phyloP scores from a whole-genome alignment of 345 rosid species.

The Corchorus capsularis region DNA sequence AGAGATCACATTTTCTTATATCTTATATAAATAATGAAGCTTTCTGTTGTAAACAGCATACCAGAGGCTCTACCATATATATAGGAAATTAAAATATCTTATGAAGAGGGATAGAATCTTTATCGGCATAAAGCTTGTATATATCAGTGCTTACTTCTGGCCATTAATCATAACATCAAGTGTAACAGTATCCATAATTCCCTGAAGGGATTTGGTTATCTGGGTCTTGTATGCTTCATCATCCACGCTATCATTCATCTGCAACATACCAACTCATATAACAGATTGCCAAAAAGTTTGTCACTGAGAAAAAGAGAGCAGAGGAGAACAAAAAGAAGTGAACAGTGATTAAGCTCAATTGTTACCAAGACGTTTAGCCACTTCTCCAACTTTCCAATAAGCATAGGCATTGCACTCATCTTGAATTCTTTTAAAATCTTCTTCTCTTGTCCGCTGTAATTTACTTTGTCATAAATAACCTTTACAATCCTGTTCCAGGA shows the following conservation, averaged over 20 bases:
- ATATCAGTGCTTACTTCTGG: conserved; percentile 59
- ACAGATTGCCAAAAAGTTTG: background rate
- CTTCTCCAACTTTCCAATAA: conserved; percentile 72
- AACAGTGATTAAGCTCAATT: background rate
- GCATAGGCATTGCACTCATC: conserved; percentile 72
- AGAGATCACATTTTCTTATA: conserved; percentile 9
- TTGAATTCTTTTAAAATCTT: conserved; percentile 61
- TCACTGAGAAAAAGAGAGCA: conserved; percentile 3
- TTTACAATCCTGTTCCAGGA: conserved; percentile 49
- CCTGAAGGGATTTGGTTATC: conserved; percentile 85
- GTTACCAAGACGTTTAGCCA: conserved; percentile 73
- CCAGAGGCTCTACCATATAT: background rate
- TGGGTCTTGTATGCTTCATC: conserved; percentile 56
- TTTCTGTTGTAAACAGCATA: background rate
- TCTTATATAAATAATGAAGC: background rate
- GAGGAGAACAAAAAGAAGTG: conserved; percentile 11
- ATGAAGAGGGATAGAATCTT: background rate
- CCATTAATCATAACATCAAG: conserved; percentile 78
- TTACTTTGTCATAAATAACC: conserved; percentile 60
- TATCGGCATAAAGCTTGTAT: conserved; percentile 10
- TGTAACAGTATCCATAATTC: conserved; percentile 80
- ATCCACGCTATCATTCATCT: conserved; percentile 49
- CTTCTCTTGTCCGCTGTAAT: conserved; percentile 41
- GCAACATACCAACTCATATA: conserved; percentile 29
- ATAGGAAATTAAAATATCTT: conserved; percentile 2